phyloP scores from a whole-genome alignment of 2,329 filamentous ascomycete species.

The Penicillium sclerotiorum region DNA sequence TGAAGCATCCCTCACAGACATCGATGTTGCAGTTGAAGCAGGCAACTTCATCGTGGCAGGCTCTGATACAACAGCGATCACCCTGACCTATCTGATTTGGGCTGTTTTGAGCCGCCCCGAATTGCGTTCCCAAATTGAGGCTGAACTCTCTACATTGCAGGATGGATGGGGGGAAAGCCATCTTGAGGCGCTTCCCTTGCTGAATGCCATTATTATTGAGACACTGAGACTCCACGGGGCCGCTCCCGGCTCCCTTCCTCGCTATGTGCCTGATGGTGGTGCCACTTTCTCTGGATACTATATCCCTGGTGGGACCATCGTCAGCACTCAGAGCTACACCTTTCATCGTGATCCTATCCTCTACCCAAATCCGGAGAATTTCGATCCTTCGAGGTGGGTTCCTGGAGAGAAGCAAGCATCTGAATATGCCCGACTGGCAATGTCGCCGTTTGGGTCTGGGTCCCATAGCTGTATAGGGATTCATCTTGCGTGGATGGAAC shows the following conservation, averaged over 20 bases:
- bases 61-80: constrained; percentile 53
- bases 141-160: background rate
- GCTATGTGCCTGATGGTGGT: background rate
- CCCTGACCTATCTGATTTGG: constrained; percentile 47
- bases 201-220: background rate
- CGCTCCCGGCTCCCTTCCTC: background rate
- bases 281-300: background rate
- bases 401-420: constrained; percentile 32
- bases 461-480: constrained; percentile 68
- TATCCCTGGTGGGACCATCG: background rate
- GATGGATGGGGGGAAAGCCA: background rate
- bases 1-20: constrained; percentile 12
- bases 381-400: constrained; percentile 56
- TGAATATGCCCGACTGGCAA: constrained; percentile 49
- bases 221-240: background rate
- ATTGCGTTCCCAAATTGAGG: background rate
- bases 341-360: constrained; percentile 55
- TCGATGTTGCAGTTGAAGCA: constrained; percentile 43
- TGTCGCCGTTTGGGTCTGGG: constrained; percentile 65
- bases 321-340: constrained; percentile 50
- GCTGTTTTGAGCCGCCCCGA: background rate
- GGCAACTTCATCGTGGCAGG: constrained; percentile 51
- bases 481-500: constrained; percentile 64
- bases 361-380: constrained; percentile 54
- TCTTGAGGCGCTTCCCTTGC: background rate